A percentile compares a stretch with the other conserved stretches of the same genome.
Evolutionary conservation across 2,329 filamentous ascomycete genomes (phyloP).

Genomic region (Alternaria panax): DNA sequence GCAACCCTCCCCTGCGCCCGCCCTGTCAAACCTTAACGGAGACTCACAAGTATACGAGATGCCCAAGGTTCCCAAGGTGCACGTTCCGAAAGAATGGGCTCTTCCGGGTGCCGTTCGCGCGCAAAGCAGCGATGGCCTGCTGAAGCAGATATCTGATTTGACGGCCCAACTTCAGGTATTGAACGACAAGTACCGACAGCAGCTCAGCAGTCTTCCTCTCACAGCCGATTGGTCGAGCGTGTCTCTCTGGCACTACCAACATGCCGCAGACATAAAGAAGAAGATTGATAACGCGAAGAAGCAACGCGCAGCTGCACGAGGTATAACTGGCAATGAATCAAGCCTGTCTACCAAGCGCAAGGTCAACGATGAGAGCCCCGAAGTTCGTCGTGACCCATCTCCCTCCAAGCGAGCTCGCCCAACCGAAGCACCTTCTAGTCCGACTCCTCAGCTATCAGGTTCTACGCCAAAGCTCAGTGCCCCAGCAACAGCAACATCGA

Average conservation of each 20-base stretch:
- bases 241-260: constrained; percentile 42
- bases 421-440: constrained; percentile 25
- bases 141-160: constrained; percentile 27
- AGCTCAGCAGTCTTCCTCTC: constrained; percentile 30
- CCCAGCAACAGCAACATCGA: constrained; percentile 32
- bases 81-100: constrained; percentile 37
- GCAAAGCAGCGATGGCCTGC: constrained; percentile 19
- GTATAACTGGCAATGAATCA: constrained; percentile 44
- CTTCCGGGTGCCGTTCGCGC: constrained; percentile 13
- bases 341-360: constrained; percentile 46
- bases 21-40: constrained; percentile 24
- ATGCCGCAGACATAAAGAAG: constrained; percentile 36
- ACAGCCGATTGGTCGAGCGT: constrained; percentile 42
- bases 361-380: constrained; percentile 23
- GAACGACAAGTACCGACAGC: constrained; percentile 39
- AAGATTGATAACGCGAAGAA: constrained; percentile 42
- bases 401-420: constrained; percentile 38
- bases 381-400: constrained; percentile 24
- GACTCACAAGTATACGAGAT: constrained; percentile 17
- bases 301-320: constrained; percentile 37
- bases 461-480: constrained; percentile 24
- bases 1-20: constrained; percentile 16
- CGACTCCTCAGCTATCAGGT: constrained; percentile 28
- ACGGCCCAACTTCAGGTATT: constrained; percentile 33
- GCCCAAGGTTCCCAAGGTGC: constrained; percentile 36